Conservation (phyloP, 768 basidiomycete species). For the Tylopilus rubrobrunneus region DNA sequence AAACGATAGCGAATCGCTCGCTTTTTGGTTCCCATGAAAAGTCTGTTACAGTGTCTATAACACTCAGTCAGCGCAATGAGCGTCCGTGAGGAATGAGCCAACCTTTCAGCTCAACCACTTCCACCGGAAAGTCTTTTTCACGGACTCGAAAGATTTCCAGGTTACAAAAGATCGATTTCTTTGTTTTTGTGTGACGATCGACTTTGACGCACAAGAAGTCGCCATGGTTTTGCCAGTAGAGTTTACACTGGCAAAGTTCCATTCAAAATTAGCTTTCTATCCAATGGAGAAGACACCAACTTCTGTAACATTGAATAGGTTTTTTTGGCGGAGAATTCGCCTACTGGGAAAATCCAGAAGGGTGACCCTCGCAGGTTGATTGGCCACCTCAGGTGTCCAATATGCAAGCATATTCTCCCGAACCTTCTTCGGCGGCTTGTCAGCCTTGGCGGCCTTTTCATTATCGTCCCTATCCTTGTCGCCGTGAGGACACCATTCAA, state of each 20-base stretch:
- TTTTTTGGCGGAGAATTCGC: constrained; percentile 84
- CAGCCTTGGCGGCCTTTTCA: constrained; percentile 38
- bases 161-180: constrained; percentile 97
- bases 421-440: constrained; percentile 55
- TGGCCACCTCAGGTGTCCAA: constrained; percentile 95
- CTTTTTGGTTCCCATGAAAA: constrained; percentile 99
- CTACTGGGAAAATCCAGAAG: constrained; percentile 86
- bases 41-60: constrained; percentile 85
- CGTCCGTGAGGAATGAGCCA: constrained; percentile 1
- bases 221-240: constrained; percentile 98
- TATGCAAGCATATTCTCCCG: constrained; percentile 93
- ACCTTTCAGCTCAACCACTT: constrained; percentile 98
- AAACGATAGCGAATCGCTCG: constrained; percentile 92
- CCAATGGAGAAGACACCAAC: constrained; percentile 42
- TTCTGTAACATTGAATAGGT: constrained; percentile 96
- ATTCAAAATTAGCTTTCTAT: background rate
- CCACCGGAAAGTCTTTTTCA: constrained; percentile 97
- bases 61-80: constrained; percentile 8
- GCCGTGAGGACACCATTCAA: constrained; percentile 95
- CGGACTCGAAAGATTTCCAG: constrained; percentile 96
- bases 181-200: constrained; percentile 97
- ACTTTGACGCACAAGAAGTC: constrained; percentile 99
- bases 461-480: constrained; percentile 82
- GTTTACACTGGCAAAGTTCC: constrained; percentile 68
- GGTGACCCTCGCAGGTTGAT: constrained; percentile 97